Percentiles rank a stretch among this genome's conserved stretches.
phyloP scores from a whole-genome alignment of 495 filamentous ascomycete species.

The Tuber indicum region DNA sequence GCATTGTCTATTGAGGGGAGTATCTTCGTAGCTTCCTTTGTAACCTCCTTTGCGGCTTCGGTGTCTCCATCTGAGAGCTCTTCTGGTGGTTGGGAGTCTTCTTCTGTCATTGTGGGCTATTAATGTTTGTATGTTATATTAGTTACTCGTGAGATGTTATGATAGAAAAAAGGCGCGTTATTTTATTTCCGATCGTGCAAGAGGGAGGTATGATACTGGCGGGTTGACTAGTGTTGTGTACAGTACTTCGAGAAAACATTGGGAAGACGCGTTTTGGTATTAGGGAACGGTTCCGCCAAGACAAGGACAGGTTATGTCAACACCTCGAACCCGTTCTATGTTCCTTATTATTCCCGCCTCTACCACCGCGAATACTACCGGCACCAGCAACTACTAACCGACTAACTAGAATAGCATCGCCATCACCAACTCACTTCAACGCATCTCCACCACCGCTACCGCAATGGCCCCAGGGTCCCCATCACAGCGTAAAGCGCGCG shows the following conservation, averaged over 20 bases:
- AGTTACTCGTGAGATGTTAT: background rate
- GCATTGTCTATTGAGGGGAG: slow-evolving; percentile 61
- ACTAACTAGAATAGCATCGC: background rate
- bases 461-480: slow-evolving; percentile 24
- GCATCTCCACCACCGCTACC: background rate
- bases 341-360: background rate
- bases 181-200: background rate
- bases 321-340: background rate
- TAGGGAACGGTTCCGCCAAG: background rate
- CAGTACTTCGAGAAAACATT: background rate
- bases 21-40: background rate
- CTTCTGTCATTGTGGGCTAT: slow-evolving; percentile 46
- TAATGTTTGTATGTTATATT: background rate
- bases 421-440: background rate
- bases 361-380: background rate
- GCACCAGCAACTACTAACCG: background rate
- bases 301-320: background rate
- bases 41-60: background rate
- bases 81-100: slow-evolving; percentile 47
- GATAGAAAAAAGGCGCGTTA: slow-evolving; percentile 3
- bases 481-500: slow-evolving; percentile 46
- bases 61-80: slow-evolving; percentile 47
- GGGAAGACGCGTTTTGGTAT: background rate
- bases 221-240: background rate
- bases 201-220: background rate